Percentiles rank a stretch among this genome's conserved stretches.
Evolutionary conservation across 2,329 filamentous ascomycete species (phyloP).

Genomic region (Curvularia sp.): DNA sequence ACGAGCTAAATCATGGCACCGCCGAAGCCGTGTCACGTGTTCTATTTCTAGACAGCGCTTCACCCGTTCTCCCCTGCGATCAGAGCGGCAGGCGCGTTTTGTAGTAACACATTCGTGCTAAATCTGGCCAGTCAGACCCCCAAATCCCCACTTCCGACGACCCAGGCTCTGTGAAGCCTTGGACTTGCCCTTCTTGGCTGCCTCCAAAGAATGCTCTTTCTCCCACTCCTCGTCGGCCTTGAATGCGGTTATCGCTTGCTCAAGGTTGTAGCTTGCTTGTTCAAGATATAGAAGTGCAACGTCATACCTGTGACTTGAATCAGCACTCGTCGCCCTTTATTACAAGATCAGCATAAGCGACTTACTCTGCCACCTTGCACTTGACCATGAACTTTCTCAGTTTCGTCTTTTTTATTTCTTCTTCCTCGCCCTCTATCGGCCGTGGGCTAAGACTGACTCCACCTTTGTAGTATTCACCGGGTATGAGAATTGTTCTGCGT

Average conservation of each 20-base stretch:
- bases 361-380: conserved; percentile 78
- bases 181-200: conserved; percentile 54
- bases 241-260: conserved; percentile 68
- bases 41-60: not conserved
- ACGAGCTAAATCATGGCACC: not conserved
- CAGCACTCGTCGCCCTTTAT: conserved; percentile 31
- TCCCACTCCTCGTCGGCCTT: conserved; percentile 80
- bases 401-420: conserved; percentile 72
- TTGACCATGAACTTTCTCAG: conserved; percentile 79
- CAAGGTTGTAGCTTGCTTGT: conserved; percentile 71
- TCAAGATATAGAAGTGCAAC: conserved; percentile 77
- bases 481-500: conserved; percentile 73
- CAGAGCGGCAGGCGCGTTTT: not conserved
- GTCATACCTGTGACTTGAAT: conserved; percentile 63
- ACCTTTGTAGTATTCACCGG: conserved; percentile 71
- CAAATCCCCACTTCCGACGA: conserved; percentile 47
- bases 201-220: conserved; percentile 66
- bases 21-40: not conserved
- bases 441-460: conserved; percentile 72
- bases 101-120: conserved; percentile 18
- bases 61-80: not conserved
- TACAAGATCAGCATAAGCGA: conserved; percentile 14
- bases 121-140: conserved; percentile 48
- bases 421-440: conserved; percentile 76
- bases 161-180: conserved; percentile 36